Evolutionary conservation across 2,329 filamentous ascomycete species (phyloP).

Genomic region (Orbilia oligospora): DNA sequence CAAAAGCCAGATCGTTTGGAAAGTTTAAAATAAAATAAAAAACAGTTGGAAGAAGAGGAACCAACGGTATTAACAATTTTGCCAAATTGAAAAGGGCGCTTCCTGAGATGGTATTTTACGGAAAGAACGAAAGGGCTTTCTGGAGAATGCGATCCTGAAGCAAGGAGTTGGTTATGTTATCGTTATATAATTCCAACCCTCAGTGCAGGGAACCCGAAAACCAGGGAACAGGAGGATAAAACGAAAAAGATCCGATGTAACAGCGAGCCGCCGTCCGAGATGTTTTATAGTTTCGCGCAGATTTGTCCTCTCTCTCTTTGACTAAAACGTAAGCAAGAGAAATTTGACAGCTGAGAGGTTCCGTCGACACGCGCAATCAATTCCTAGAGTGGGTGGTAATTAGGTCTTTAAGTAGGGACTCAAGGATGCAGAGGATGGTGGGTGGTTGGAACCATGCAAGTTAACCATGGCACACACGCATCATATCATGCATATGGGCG

Average conservation of each 20-base stretch:
- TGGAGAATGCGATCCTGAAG: constrained; percentile 2
- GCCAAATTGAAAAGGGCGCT: neutral
- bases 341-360: constrained; percentile 25
- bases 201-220: neutral
- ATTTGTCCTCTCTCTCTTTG: neutral
- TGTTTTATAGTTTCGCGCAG: constrained; percentile 5
- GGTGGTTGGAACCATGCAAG: constrained; percentile 34
- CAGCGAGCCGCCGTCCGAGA: neutral
- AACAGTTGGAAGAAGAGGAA: neutral
- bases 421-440: too few relatives aligned
- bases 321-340: constrained; percentile 2
- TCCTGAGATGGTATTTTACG: neutral
- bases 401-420: too few relatives aligned
- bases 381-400: constrained; percentile 2
- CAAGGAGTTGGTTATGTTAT: constrained; percentile 9
- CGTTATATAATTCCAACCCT: neutral
- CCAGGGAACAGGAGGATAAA: neutral
- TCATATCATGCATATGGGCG: neutral
- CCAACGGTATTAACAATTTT: neutral
- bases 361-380: constrained; percentile 24
- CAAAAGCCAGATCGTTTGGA: neutral
- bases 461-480: too few relatives aligned
- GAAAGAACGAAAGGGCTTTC: neutral
- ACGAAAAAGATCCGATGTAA: too few relatives aligned
- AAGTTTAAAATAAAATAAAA: neutral